These are phyloP conservation scores for Bruguiera hainesii DNA, from an alignment of 441 rosid genomes.

Conservation along the genomic window DNA sequence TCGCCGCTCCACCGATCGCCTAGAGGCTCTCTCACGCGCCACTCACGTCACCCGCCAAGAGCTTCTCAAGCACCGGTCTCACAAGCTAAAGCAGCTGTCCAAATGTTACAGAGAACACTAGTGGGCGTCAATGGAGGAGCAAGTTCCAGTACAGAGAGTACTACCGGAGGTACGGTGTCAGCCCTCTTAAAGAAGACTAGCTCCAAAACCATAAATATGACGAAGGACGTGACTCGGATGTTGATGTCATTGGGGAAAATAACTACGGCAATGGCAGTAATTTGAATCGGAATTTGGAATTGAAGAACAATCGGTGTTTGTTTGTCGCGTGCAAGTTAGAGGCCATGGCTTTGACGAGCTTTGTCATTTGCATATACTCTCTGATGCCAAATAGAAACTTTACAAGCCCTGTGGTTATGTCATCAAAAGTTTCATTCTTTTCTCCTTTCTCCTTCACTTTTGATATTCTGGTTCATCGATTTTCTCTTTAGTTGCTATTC, in stretches of 20 bases:
- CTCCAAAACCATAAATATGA: not conserved
- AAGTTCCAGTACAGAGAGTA: slow-evolving; percentile 46
- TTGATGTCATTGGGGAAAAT: slow-evolving; percentile 25
- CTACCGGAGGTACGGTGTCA: slow-evolving; percentile 56
- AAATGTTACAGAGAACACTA: slow-evolving; percentile 56
- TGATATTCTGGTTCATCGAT: too few relatives aligned
- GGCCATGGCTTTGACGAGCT: slow-evolving; percentile 76
- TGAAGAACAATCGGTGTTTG: slow-evolving; percentile 24
- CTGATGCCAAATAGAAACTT: slow-evolving; percentile 72
- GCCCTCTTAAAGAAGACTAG: slow-evolving; percentile 45
- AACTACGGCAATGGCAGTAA: too few relatives aligned
- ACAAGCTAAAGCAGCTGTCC: slow-evolving; percentile 49
- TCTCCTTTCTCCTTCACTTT: too few relatives aligned
- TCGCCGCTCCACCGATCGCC: not conserved
- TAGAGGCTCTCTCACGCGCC: slow-evolving; percentile 43
- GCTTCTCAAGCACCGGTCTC: slow-evolving; percentile 63
- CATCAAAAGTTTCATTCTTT: too few relatives aligned
- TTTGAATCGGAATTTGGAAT: too few relatives aligned
- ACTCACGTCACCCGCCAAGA: slow-evolving; percentile 57
- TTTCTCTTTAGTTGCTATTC: too few relatives aligned
- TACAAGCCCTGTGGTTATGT: slow-evolving; percentile 48
- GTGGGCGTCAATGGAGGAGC: slow-evolving; percentile 34
- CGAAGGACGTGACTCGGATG: not conserved
- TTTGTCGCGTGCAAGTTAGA: slow-evolving; percentile 49
- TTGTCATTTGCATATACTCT: slow-evolving; percentile 77